A percentile compares a stretch with the other conserved stretches of the same genome.
These are phyloP conservation scores for Fusarium sulawesiense DNA, from an alignment of 2,329 filamentous ascomycete species.

Conservation along the genomic window DNA sequence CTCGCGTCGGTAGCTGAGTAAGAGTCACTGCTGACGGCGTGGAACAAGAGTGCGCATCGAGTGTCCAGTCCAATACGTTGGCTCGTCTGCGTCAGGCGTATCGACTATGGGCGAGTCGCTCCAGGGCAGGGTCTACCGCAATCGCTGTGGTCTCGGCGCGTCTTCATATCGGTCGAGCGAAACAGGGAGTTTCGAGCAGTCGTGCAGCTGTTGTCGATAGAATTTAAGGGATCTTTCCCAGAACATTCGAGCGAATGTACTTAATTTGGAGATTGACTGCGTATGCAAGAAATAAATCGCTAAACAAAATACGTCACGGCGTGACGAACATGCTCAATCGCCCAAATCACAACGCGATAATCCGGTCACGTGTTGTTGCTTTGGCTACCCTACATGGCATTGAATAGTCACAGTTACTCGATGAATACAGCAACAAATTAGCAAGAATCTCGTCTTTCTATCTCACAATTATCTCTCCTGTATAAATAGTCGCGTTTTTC, in stretches of 20 bases:
- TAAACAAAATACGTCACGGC: neutral
- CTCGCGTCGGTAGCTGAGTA: neutral
- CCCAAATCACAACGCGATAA: neutral
- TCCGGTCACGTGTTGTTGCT: neutral
- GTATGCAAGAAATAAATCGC: neutral
- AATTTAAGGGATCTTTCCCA: rapidly evolving
- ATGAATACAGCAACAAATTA: no score
- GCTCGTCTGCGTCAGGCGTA: no score
- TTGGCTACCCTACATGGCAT: neutral
- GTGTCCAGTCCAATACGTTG: no score
- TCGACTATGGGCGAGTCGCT: neutral
- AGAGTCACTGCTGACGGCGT: neutral
- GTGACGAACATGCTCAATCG: neutral
- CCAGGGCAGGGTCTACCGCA: no score
- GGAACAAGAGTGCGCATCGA: neutral
- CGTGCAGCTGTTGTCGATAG: neutral
- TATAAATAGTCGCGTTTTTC: no score
- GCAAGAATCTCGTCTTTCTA: no score
- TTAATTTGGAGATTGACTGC: neutral
- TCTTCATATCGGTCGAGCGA: neutral
- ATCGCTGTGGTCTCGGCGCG: neutral
- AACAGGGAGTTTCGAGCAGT: neutral
- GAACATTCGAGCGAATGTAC: rapidly evolving
- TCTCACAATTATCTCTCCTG: no score
- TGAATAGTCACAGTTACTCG: neutral